Evolutionary conservation across 2,329 filamentous ascomycete genomes (phyloP).

Genomic region (Phyllosticta ampelicida): DNA sequence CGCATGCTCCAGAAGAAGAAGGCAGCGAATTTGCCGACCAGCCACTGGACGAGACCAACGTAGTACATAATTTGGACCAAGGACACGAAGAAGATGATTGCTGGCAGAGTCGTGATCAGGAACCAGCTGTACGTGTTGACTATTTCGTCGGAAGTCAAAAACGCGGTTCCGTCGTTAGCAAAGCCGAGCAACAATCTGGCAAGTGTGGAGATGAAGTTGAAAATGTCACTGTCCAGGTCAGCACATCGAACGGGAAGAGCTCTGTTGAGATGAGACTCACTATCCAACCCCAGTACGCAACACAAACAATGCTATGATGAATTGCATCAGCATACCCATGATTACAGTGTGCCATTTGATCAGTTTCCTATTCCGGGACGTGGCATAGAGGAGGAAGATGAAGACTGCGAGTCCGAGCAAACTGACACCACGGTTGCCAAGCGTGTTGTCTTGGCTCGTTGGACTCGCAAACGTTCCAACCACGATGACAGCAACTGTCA

Average conservation of each 20-base stretch:
- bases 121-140: conserved; percentile 48
- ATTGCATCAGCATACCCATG: conserved; percentile 80
- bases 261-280: background rate
- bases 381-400: conserved; percentile 54
- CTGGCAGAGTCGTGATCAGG: conserved; percentile 68
- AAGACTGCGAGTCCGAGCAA: conserved; percentile 68
- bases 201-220: conserved; percentile 72
- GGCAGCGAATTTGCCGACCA: conserved; percentile 72
- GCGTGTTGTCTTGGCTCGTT: conserved; percentile 65
- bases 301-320: conserved; percentile 80
- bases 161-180: conserved; percentile 59
- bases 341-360: conserved; percentile 51
- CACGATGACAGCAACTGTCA: conserved; percentile 61
- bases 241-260: background rate
- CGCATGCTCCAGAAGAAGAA: conserved; percentile 88
- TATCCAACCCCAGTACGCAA: conserved; percentile 67
- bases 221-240: conserved; percentile 54
- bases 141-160: conserved; percentile 47
- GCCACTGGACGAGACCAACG: conserved; percentile 75
- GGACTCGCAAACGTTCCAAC: conserved; percentile 64
- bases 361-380: conserved; percentile 57
- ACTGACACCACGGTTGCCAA: conserved; percentile 68
- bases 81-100: conserved; percentile 93
- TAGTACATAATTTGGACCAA: conserved; percentile 83
- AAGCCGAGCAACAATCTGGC: conserved; percentile 67